Base-by-base conservation (phyloP, 2,329 filamentous ascomycete genomes). In the Apiospora sp. region DNA sequence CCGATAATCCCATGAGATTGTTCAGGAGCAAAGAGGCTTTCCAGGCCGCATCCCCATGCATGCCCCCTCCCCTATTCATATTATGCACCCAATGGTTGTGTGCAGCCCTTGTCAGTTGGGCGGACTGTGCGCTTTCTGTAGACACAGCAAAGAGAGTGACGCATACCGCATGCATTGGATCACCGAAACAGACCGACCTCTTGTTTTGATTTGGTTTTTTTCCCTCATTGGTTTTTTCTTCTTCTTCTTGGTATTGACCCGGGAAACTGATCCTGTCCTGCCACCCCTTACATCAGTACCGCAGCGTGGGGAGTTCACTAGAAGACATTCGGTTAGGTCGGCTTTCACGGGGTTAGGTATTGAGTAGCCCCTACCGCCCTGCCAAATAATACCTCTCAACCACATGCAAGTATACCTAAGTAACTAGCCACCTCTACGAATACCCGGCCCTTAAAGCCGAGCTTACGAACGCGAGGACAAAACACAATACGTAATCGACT, bases 271-370 rank as follows among this genome's bases (percentile, higher is more conserved):
- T 64, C 34, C 10, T 37, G 30, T 41, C 34, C 41, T 68, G 41
- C 67, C 67, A 44, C 67, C 67, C 67, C 67, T 48, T 48, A 68
- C 41, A 48, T 34, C 67, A 68, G 67, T 46, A 69, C 67, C 48
- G 68, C 19, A 58, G 48, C 49, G 68, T 27, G 68, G 68, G 48
- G 68, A 58, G 30, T 34, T 70, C 34, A 51, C 68, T 70, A 70
- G 49, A 41, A 70, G 48, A 22, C 48, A 51, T 70, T 43, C 68
- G 68, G 68, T 70, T 70, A 70, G 68, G 49, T 41, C 68, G 68
- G 68, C 68, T 51, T 58, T 24, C n/a, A 44, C 48, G 48, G 19
- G 34, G 67, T 69, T n/a, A n/a, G n/a, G n/a, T n/a, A n/a, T 34
- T 14, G 54, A 61, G 54, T 37, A 37, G 16, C 54, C 30, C 27